Evolutionary conservation across 805 yeast genomes (phyloP), one percentile per base, ranked within the genome.

Genomic region (Yarrowia divulgata): DNA sequence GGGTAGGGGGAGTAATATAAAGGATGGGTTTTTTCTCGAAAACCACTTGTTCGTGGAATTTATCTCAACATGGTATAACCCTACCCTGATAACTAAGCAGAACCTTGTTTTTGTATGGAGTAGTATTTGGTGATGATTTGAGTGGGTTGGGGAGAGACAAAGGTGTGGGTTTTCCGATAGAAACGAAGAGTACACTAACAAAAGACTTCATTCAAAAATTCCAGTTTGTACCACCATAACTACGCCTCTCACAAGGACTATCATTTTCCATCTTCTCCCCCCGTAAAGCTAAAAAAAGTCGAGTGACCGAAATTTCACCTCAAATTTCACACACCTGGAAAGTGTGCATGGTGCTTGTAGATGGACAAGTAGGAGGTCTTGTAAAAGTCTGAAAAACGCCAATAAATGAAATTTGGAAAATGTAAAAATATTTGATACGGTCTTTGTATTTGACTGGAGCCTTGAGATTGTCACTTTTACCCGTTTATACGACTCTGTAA

Each of bases 301-400:
- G 45, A 23, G 46, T 55, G 62, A 55, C 62, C 18, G 58, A 55
- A 55, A 55, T 55, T 55, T 55, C 62, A 55, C 58, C 16, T 35
- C 46, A 55, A 55, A 39, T 55, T 55, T 39, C 19, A 23, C 58
- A 7, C 18, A 42, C 18, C n/a, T n/a, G n/a, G 12, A 42, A 6
- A n/a, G 19, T 16, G 46, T 8, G 37, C 37, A 34, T 34, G 37
- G 29, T 23, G 29, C 29, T 23, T 23, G 29, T 23, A 23, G 29
- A 34, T 7, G 8, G 37, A 8, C 2, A 7, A 34, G 37, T 39
- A 9, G 16, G 42, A 39, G 42, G 16, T 39, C 16, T 14, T 39
- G 14, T n/a, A 43, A 8, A 5, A n/a, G 48, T 9, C 8, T 8
- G 10, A 9, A 8, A n/a, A 43, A n/a, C 7, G 48, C 29, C 23